Percentiles rank a stretch among this genome's conserved stretches.
Conservation (phyloP, 148 eudicot genomes). For the Silene conica region DNA sequence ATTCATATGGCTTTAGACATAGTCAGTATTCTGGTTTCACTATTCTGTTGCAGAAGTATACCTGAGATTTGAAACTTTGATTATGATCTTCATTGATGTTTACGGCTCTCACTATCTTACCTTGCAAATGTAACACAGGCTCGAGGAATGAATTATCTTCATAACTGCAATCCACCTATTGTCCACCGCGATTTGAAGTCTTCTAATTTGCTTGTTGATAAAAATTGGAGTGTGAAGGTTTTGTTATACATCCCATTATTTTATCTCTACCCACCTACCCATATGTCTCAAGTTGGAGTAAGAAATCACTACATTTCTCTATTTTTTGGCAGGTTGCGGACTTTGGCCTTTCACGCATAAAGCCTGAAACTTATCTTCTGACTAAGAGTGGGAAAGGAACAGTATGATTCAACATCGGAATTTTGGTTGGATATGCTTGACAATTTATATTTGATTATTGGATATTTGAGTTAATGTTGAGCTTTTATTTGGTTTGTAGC, state of each 20-base stretch:
- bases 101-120: conserved; percentile 10
- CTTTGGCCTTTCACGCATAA: conserved; percentile 93
- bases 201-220: conserved; percentile 92
- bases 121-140: conserved; percentile 46
- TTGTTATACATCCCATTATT: not conserved
- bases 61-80: conserved; percentile 8
- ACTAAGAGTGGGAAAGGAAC: conserved; percentile 96
- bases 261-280: not conserved
- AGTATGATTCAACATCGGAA: conserved; percentile 36
- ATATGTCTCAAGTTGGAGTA: not conserved
- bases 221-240: conserved; percentile 97
- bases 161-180: conserved; percentile 81
- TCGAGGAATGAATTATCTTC: conserved; percentile 96
- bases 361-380: conserved; percentile 69
- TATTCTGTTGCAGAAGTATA: not conserved
- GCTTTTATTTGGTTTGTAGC: conserved; percentile 40
- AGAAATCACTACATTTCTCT: not conserved
- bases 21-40: conserved; percentile 44
- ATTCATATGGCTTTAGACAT: conserved; percentile 89
- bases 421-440: not conserved
- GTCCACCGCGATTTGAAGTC: conserved; percentile 95
- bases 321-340: conserved; percentile 72
- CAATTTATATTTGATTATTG: not conserved
- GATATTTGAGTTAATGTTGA: not conserved
- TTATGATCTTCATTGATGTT: not conserved